Evolutionary conservation across 176 grass and related monocot species (phyloP), one percentile per base, ranked within the genome.

Genomic region (Oryza glaberrima): DNA sequence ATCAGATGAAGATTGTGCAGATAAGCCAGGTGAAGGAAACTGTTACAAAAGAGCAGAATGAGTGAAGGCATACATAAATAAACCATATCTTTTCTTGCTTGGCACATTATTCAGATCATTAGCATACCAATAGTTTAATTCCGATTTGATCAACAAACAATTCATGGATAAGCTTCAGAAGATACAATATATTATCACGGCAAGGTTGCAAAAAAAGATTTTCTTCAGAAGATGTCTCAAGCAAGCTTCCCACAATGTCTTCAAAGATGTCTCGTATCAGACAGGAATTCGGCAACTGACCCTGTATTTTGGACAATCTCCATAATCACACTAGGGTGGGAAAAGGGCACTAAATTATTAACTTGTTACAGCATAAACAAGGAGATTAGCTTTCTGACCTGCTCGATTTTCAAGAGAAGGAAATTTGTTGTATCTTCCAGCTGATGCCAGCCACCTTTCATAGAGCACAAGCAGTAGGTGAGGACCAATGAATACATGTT

Each of bases 371-470:
- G 48, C 13, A 66, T 77, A 63, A 69, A 25, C 54, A 74, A 90
- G n/a, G 10, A 9, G 72, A 30, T 30, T 70, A 67, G 51, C 64
- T 43, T 60, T 66, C 72, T 63, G 56, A 91, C 89, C 95, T 90
- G 79, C 61, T 91, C 88, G 35, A 93, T 89, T 83, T 94, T 94
- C 76, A 94, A 83, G 22, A 94, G 72, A 69, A 98, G 82, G 41
- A 98, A 98, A 94, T 93, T 94, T 79, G 85, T 76, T 65, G 92
- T 94, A 46, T 94, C 90, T 85, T 98, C 95, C 76, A 98, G 82
- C 52, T 98, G 95, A 69, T 91, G 92, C 95, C 95, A 98, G 76
- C 95, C 95, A 79, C 95, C 95, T 91, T 91, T 98, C 64, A 98
- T 88, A 19, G 89, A 94, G 86, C 85, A 94, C 65, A 98, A 76